Conservation (phyloP, 2,329 filamentous ascomycete species). For the Ophiosphaerella narmari region DNA sequence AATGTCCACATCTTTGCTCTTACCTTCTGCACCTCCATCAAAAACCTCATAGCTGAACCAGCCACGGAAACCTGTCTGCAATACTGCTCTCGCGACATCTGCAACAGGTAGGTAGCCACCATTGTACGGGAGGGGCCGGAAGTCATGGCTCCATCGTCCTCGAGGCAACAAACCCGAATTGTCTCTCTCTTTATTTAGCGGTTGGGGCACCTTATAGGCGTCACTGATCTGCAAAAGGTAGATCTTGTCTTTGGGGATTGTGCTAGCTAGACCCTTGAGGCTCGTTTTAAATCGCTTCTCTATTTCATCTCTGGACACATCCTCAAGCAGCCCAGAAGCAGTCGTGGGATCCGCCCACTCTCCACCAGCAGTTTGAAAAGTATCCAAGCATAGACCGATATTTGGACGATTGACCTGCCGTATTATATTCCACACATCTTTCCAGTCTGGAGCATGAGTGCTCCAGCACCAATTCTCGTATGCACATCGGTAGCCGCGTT, state of each 20-base stretch:
- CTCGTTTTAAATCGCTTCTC: slow-evolving; percentile 58
- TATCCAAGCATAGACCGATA: slow-evolving; percentile 76
- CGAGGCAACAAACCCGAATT: slow-evolving; percentile 62
- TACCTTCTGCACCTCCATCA: slow-evolving; percentile 62
- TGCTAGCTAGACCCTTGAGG: slow-evolving; percentile 59
- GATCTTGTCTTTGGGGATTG: slow-evolving; percentile 70
- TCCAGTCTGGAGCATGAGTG: slow-evolving; percentile 70
- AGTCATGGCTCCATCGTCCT: slow-evolving; percentile 73
- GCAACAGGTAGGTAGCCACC: slow-evolving; percentile 72
- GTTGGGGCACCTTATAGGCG: slow-evolving; percentile 66
- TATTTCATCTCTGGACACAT: slow-evolving; percentile 52
- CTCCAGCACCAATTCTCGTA: slow-evolving; percentile 88
- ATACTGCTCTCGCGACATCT: slow-evolving; percentile 67
- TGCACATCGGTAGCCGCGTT: slow-evolving; percentile 64
- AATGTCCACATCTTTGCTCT: slow-evolving; percentile 58
- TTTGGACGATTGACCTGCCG: slow-evolving; percentile 65
- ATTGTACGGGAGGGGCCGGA: slow-evolving; percentile 69
- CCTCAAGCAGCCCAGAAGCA: slow-evolving; percentile 61
- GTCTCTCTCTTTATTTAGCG: slow-evolving; percentile 57
- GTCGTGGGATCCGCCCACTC: slow-evolving; percentile 77
- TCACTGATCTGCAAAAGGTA: slow-evolving; percentile 77
- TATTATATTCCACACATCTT: slow-evolving; percentile 71
- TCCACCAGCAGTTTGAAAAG: slow-evolving; percentile 73
- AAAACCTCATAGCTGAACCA: slow-evolving; percentile 75
- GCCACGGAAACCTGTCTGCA: slow-evolving; percentile 68